phyloP scores from a whole-genome alignment of 2,329 filamentous ascomycete genomes.

The Ophidiomyces ophidiicola region DNA sequence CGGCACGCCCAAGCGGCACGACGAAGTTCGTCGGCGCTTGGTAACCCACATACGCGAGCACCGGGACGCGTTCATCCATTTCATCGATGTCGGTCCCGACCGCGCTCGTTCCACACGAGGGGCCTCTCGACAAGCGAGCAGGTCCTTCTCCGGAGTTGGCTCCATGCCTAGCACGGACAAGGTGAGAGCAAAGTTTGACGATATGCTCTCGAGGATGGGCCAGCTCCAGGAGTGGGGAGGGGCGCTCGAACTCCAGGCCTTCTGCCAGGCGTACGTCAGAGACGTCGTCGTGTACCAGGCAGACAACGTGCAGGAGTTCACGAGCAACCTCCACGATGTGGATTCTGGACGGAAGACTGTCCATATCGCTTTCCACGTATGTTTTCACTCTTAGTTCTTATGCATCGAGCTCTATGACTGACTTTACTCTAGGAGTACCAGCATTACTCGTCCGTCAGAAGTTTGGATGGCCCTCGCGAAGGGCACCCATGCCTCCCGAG shows the following conservation, averaged over 20 bases:
- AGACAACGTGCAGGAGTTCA: constrained; percentile 28
- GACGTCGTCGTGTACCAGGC: constrained; percentile 50
- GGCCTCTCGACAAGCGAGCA: constrained; percentile 33
- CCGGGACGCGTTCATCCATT: constrained; percentile 51
- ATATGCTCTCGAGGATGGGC: constrained; percentile 49
- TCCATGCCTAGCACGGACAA: constrained; percentile 42
- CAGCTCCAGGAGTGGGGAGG: constrained; percentile 52
- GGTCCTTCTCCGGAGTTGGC: constrained; percentile 38
- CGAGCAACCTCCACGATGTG: constrained; percentile 35
- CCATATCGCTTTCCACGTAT: constrained; percentile 53
- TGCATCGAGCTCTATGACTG: constrained; percentile 1
- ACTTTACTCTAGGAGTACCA: constrained; percentile 42
- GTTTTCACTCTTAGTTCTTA: constrained; percentile 21
- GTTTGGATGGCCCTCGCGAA: constrained; percentile 46
- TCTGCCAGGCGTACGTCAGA: constrained; percentile 48
- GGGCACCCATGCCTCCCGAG: constrained; percentile 41
- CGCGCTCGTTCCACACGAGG: constrained; percentile 46
- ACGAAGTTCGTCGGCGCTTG: constrained; percentile 46
- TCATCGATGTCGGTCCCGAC: constrained; percentile 48
- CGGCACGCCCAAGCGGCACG: constrained; percentile 46
- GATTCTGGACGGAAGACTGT: constrained; percentile 28
- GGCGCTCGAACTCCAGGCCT: constrained; percentile 56
- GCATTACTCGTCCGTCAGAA: constrained; percentile 56
- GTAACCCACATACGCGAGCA: constrained; percentile 52
- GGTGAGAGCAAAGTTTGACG: constrained; percentile 46